Evolutionary conservation across 2,329 filamentous ascomycete species (phyloP).

Genomic region (Diaporthe australafricana): DNA sequence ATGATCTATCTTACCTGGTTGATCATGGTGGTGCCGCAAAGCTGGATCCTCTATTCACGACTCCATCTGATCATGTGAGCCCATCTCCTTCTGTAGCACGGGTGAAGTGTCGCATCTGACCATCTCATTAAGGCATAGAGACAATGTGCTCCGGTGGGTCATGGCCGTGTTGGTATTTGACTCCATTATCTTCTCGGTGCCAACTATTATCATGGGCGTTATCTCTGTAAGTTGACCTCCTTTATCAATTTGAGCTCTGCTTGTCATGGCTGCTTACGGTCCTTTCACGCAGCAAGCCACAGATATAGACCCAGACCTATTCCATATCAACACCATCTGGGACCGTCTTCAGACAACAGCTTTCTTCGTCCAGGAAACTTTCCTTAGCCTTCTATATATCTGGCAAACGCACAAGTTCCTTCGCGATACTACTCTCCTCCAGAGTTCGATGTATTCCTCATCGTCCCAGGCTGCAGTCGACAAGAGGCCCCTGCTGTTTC

Average conservation of each 20-base stretch:
- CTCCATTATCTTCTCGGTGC: conserved; percentile 44
- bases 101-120: background rate
- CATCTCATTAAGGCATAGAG: background rate
- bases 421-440: conserved; percentile 35
- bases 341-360: conserved; percentile 47
- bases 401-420: conserved; percentile 42
- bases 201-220: conserved; percentile 45
- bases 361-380: conserved; percentile 48
- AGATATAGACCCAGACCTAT: conserved; percentile 41
- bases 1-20: conserved; percentile 47
- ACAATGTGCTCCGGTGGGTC: conserved; percentile 40
- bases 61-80: conserved; percentile 45
- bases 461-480: conserved; percentile 15
- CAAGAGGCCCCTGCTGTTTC: conserved; percentile 41
- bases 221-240: conserved; percentile 42
- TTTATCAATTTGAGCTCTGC: background rate
- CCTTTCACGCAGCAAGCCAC: conserved; percentile 36
- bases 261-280: background rate
- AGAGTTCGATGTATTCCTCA: background rate
- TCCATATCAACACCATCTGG: conserved; percentile 43
- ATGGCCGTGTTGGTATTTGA: conserved; percentile 42
- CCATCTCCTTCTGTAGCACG: background rate
- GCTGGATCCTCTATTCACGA: conserved; percentile 47
- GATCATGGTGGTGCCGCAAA: conserved; percentile 48
- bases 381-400: conserved; percentile 47